Evolutionary conservation across 257 asterid species (phyloP), one percentile per base, ranked within the genome.

Genomic region (Voacanga thouarsii): DNA sequence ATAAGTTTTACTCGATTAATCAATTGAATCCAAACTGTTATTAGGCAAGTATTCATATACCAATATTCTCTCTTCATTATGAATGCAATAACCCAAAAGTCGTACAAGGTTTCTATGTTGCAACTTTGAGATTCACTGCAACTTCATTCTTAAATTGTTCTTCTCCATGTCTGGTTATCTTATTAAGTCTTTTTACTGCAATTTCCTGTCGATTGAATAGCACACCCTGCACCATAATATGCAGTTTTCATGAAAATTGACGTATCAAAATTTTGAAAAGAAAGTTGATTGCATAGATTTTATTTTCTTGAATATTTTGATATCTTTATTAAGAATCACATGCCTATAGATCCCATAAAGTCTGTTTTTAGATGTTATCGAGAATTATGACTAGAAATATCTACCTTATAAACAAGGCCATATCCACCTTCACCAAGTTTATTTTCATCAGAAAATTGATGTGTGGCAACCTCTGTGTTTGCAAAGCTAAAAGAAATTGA

Each of bases 141-240:
- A 72, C 64, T 50, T 72, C 76, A 51, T 72, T 72, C 64, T 30
- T 72, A 21, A 72, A 72, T 30, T 72, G 64, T 8, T 72, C 64
- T 24, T 23, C 24, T 28, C 76, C 76, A 8, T 72, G 64, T 26
- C 49, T 21, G 1, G 76, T 3, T 26, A 49, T 71, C n/a, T 2
- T 49, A 2, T 24, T 19, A 30, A 71, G 57, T 71, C 75, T 71
- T 49, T 71, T 71, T 26, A 71, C 61, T 1, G 75, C 75, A 49
- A 71, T 71, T 37, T 47, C 75, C 28, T 26, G 75, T 0, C 75
- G 61, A 51, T 50, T 14, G 15, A 3, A 15, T 10, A 71, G 4
- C 44, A 19, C 23, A 2, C 75, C 75, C 75, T 72, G 60, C 7
- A 24, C 2, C 26, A 71, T 33, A 4, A n/a, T n/a, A n/a, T n/a